phyloP scores from a whole-genome alignment of 179 eudicot species.

The Sideroxylon spinosum region DNA sequence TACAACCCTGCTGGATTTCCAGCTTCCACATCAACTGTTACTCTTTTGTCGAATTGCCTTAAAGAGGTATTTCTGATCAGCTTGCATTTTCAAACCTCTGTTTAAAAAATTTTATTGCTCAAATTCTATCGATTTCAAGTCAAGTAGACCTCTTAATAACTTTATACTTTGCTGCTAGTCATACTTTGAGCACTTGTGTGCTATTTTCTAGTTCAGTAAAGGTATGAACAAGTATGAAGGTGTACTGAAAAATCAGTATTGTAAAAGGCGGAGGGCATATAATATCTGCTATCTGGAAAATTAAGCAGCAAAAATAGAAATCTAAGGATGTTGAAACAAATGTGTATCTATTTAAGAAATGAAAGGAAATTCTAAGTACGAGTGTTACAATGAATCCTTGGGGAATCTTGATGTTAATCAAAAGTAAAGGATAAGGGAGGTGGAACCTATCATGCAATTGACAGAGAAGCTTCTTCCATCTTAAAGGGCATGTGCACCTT shows the following conservation, averaged over 20 bases:
- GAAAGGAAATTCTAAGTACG: neutral
- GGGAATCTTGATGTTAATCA: neutral
- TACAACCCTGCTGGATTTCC: slow-evolving; percentile 64
- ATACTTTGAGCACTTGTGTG: neutral
- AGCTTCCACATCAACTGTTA: slow-evolving; percentile 57
- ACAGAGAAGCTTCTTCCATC: neutral
- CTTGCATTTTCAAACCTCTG: neutral
- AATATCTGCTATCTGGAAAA: neutral
- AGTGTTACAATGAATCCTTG: neutral
- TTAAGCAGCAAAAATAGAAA: neutral
- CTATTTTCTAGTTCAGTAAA: neutral
- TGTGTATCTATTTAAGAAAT: neutral
- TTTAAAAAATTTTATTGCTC: neutral
- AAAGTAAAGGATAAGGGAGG: neutral
- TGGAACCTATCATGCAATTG: neutral
- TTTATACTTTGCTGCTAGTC: neutral
- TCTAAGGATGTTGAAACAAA: neutral
- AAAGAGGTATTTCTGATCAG: slow-evolving; percentile 47
- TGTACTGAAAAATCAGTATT: neutral
- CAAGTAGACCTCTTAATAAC: neutral
- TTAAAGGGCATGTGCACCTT: neutral
- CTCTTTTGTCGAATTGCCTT: slow-evolving; percentile 54
- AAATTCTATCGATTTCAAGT: neutral
- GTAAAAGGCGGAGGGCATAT: neutral
- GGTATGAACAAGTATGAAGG: neutral